Conservation (phyloP, 192 early-diverging fungal genomes). For the Umbelopsis vinacea region DNA sequence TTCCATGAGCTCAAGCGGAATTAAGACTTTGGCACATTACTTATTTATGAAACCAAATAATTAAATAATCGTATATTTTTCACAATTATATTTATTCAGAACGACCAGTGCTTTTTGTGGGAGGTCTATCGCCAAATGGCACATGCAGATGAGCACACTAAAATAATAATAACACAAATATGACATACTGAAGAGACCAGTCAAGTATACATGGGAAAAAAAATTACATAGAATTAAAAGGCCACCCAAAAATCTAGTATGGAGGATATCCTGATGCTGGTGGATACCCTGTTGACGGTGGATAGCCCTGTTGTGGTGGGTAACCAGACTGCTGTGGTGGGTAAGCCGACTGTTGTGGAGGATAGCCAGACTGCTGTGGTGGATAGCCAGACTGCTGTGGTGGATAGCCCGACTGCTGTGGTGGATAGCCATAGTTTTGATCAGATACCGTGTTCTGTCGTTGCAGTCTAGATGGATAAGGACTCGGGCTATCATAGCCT, state of each 20-base stretch:
- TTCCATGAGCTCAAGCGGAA: constrained; percentile 21
- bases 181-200: neutral
- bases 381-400: constrained; percentile 13
- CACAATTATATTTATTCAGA: no score
- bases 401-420: neutral
- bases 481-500: neutral
- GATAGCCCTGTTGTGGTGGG: neutral
- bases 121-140: no score
- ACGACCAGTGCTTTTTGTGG: no score
- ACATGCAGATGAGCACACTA: no score
- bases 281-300: neutral
- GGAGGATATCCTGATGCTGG: neutral
- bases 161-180: no score
- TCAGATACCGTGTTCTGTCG: neutral
- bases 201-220: neutral
- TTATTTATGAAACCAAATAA: neutral
- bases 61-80: neutral
- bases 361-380: neutral
- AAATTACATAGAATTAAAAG: neutral
- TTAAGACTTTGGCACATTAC: constrained; percentile 8
- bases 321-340: neutral
- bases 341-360: neutral
- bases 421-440: constrained; percentile 2
- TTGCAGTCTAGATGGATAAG: neutral
- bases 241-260: neutral